phyloP scores from a whole-genome alignment of 169 alveolate genomes.

The Sarcocystis neurona region DNA sequence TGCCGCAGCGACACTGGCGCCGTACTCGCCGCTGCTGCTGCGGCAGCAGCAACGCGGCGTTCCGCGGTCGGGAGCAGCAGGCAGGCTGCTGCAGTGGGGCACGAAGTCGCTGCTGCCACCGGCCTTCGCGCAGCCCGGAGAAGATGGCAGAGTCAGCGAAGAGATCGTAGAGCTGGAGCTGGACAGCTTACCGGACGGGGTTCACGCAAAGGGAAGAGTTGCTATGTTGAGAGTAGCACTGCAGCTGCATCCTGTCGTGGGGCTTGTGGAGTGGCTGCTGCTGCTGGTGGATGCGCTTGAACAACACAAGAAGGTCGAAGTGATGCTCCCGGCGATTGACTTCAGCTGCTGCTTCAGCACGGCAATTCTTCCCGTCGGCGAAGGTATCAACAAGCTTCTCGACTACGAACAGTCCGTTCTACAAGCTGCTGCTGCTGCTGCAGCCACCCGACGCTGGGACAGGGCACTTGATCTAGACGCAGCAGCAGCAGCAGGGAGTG shows the following conservation, averaged over 20 bases:
- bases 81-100: no score
- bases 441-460: no score
- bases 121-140: no score
- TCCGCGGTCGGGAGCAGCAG: no score
- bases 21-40: no score
- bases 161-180: not conserved
- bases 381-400: slow-evolving; percentile 32
- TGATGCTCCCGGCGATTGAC: slow-evolving; percentile 47
- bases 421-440: not conserved
- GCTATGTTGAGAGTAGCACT: slow-evolving; percentile 15
- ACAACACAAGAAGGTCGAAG: slow-evolving; percentile 8
- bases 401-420: not conserved
- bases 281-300: not conserved
- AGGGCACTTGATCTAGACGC: not conserved
- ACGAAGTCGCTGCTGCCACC: no score
- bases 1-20: no score
- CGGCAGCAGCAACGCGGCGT: no score
- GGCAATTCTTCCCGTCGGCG: slow-evolving; percentile 36
- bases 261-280: not conserved
- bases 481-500: not conserved
- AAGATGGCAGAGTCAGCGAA: no score
- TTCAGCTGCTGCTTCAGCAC: slow-evolving; percentile 61
- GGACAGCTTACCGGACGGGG: not conserved
- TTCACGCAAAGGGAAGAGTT: slow-evolving; percentile 8
- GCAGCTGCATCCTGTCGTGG: not conserved